Evolutionary conservation across 371 early-diverging fungal species (phyloP), one percentile per base, ranked within the genome.

Genomic region (Astathelohania contejeani): DNA sequence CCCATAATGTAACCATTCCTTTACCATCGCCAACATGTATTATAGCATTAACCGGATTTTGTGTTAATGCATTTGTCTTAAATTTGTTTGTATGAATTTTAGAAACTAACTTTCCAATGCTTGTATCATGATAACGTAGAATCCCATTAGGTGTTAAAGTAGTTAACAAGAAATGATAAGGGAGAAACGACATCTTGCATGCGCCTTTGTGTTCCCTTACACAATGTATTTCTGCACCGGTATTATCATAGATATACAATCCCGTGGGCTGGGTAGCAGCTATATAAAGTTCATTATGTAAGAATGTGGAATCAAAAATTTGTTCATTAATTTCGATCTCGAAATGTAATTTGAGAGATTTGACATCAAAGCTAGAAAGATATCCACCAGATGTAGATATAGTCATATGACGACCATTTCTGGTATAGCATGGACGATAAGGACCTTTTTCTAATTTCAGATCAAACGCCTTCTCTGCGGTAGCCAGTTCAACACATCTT

Each of bases 181-280:
- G 93, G 56, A 97, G 71, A 70, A 87, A 97, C 51, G 86, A 86
- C 40, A 94, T 73, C 51, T 77, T 77, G 63, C 78, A 81, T 22
- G 82, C 82, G 63, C 85, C 83, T 10, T 76, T 75, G 63, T 89
- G 87, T 37, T 85, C 79, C 55, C 81, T 76, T 60, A 93, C 64
- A 45, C 85, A 83, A 72, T 97, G 95, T 24, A 93, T 70, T 73
- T 97, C 97, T 18, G 82, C 70, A 22, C 97, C 95, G 3, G 78
- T 77, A 54, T 82, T 78, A 74, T 94, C 90, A 71, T 97, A 97
- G 50, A 94, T 87, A 62, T 84, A 97, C 0, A 86, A 85, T 63
- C 83, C 81, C 71, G 87, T 82, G 71, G 86, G 87, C 78, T 97
- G 94, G 19, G 94, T 93, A 12, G 83, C 86, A 1, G 95, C 95